Evolutionary conservation across 768 basidiomycete species (phyloP).

Genomic region (Punctularia strigosozonata): DNA sequence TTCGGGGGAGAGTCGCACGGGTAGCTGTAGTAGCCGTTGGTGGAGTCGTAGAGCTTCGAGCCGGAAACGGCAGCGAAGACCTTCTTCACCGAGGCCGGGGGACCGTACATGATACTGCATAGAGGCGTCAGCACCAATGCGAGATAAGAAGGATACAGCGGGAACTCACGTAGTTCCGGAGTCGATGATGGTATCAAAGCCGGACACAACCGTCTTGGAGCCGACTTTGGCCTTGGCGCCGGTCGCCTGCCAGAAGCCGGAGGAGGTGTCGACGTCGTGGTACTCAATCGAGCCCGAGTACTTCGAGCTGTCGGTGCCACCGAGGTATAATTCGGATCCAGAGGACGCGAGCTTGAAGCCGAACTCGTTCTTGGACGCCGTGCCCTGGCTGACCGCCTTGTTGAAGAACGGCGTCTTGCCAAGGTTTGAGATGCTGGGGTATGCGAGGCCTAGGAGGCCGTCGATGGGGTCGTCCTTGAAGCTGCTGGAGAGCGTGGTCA

Average conservation of each 20-base stretch:
- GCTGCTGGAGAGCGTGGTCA: constrained; percentile 10
- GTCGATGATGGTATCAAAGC: constrained; percentile 15
- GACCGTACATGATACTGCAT: background rate
- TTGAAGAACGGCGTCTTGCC: constrained; percentile 12
- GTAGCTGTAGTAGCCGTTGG: constrained; percentile 15
- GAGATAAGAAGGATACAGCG: no score
- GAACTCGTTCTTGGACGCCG: constrained; percentile 11
- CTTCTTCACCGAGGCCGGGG: constrained; percentile 5
- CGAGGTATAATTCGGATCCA: constrained; percentile 22
- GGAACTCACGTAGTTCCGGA: constrained; percentile 20
- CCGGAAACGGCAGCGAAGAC: constrained; percentile 13
- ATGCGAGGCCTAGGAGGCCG: constrained; percentile 15
- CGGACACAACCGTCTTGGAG: constrained; percentile 4
- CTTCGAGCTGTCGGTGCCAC: constrained; percentile 21
- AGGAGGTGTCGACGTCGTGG: constrained; percentile 11
- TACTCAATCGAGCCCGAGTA: constrained; percentile 21
- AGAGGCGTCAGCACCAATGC: no score
- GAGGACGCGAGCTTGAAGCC: constrained; percentile 16
- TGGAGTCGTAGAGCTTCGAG: constrained; percentile 6
- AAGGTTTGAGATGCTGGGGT: constrained; percentile 10
- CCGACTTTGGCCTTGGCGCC: constrained; percentile 6
- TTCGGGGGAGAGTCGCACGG: constrained; percentile 9
- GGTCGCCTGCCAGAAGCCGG: constrained; percentile 17
- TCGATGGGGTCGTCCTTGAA: constrained; percentile 5
- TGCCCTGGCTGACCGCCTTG: constrained; percentile 9